These are phyloP conservation scores for Mytilinidion resinicola DNA, from an alignment of 495 filamentous ascomycete genomes.

Conservation along the genomic window DNA sequence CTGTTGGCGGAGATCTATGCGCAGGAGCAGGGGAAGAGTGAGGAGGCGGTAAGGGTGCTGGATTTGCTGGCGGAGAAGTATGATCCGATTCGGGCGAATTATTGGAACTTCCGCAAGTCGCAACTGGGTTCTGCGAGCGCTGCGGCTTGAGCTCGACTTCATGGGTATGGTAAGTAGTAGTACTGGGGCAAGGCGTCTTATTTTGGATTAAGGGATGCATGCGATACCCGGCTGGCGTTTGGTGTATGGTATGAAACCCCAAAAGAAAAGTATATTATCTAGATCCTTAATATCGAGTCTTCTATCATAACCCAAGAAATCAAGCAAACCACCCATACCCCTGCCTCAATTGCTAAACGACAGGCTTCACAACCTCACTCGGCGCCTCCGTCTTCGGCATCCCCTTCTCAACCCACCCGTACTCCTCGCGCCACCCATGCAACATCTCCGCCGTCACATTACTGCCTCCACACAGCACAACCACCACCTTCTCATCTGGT, in stretches of 20 bases:
- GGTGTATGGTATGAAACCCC: not conserved
- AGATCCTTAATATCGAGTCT: not conserved
- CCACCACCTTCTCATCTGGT: constrained; percentile 62
- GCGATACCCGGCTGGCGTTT: constrained; percentile 3
- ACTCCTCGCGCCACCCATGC: constrained; percentile 54
- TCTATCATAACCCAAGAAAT: not conserved
- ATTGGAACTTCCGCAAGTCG: constrained; percentile 76
- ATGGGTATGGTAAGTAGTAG: not conserved
- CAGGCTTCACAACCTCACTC: constrained; percentile 10
- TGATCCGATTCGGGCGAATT: constrained; percentile 84
- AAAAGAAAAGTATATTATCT: not conserved
- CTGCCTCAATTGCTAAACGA: not conserved
- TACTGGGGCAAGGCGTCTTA: not conserved
- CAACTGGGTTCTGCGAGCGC: constrained; percentile 32
- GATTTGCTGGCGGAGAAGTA: constrained; percentile 73
- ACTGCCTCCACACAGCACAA: constrained; percentile 81
- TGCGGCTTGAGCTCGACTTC: not conserved
- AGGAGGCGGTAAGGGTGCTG: constrained; percentile 58
- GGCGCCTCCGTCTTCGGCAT: constrained; percentile 18
- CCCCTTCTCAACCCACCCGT: constrained; percentile 31
- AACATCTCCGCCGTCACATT: constrained; percentile 66
- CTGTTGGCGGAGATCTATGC: constrained; percentile 76
- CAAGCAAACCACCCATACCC: not conserved
- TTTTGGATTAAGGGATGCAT: not conserved
- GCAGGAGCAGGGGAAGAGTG: constrained; percentile 49